Percentiles rank a stretch among this genome's conserved stretches.
phyloP scores from a whole-genome alignment of 108 stramenopile species.

The Pseudonitzschia pungens region DNA sequence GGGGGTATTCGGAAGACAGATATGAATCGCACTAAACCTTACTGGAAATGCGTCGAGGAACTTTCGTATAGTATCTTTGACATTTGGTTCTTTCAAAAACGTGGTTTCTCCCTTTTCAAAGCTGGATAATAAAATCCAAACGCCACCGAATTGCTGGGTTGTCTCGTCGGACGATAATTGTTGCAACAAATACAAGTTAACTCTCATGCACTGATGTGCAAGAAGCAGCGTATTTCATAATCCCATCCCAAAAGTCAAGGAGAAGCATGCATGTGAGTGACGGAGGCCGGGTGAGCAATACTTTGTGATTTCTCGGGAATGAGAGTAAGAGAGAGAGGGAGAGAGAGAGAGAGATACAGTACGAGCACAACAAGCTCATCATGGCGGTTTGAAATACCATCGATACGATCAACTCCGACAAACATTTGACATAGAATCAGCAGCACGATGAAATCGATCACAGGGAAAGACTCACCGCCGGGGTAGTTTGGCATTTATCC shows the following conservation, averaged over 20 bases:
- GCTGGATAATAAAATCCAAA: not conserved
- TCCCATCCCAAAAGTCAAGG: not conserved
- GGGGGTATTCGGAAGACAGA: constrained; percentile 1
- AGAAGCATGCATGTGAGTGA: not conserved
- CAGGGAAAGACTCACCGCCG: not conserved
- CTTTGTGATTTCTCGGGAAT: not conserved
- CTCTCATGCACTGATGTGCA: constrained; percentile 4
- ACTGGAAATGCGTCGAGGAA: not conserved
- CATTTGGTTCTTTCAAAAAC: constrained; percentile 1
- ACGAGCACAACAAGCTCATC: no score
- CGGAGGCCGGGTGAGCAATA: no score
- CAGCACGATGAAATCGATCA: not conserved
- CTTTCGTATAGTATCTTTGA: not conserved
- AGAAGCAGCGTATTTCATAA: not conserved
- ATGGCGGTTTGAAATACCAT: no score
- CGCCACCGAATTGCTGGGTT: constrained; percentile 10
- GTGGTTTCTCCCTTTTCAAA: not conserved
- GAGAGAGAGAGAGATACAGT: no score
- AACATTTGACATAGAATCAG: not conserved
- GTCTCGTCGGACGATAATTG: constrained; percentile 1
- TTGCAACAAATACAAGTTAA: not conserved
- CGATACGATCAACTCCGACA: not conserved
- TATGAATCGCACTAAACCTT: not conserved
- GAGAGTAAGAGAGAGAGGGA: no score
- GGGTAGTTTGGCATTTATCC: not conserved